phyloP scores from a whole-genome alignment of 495 filamentous ascomycete genomes.

The Halenospora varia region DNA sequence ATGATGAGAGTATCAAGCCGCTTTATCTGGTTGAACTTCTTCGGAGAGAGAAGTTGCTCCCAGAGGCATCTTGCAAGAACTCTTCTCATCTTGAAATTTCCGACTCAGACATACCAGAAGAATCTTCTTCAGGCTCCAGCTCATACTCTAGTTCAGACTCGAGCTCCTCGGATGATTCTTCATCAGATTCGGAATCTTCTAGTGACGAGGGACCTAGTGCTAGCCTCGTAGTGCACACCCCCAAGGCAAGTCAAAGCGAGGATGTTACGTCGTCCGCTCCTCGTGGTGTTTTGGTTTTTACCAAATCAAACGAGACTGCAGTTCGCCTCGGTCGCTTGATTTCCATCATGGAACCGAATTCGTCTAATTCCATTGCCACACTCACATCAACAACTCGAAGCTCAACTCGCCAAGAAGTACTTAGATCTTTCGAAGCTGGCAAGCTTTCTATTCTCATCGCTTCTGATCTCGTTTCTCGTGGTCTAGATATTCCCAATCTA shows the following conservation, averaged over 20 bases:
- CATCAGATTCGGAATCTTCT: constrained; percentile 21
- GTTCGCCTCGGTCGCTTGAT: constrained; percentile 76
- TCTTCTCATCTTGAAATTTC: too few species aligned
- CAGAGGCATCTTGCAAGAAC: constrained; percentile 4
- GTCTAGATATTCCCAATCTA: constrained; percentile 78
- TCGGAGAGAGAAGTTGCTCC: constrained; percentile 28
- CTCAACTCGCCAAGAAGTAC: constrained; percentile 51
- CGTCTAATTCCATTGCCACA: constrained; percentile 55
- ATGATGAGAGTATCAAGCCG: constrained; percentile 75
- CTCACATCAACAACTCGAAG: constrained; percentile 73
- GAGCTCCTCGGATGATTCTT: too few species aligned
- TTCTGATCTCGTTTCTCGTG: constrained; percentile 87
- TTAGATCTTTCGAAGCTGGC: constrained; percentile 58
- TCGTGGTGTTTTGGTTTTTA: constrained; percentile 74
- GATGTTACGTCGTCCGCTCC: neutral
- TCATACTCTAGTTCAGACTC: too few species aligned
- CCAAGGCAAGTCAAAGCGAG: constrained; percentile 22
- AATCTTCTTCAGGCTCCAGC: constrained; percentile 22
- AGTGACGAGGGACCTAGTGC: too few species aligned
- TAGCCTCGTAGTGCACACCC: too few species aligned
- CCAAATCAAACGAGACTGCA: constrained; percentile 80
- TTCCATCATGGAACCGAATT: constrained; percentile 56
- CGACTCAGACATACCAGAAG: too few species aligned
- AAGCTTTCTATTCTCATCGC: constrained; percentile 75
- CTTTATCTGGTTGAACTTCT: constrained; percentile 70